Base-by-base conservation (phyloP, 2,329 filamentous ascomycete species). In the Didymella arachidicola region DNA sequence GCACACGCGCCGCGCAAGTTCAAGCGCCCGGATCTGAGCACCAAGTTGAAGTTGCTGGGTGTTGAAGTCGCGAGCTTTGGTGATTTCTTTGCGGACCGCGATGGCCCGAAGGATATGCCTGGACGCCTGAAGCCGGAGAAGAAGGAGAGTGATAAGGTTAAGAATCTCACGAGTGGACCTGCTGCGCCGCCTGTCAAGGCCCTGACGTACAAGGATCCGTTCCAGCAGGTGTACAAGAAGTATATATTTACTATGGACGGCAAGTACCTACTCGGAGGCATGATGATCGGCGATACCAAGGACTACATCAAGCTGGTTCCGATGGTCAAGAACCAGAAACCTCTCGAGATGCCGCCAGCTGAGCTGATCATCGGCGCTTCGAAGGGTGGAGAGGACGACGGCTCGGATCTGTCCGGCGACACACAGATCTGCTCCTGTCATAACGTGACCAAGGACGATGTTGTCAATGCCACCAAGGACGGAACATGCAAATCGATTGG, bases 201-300 rank as follows among this genome's bases (percentile, higher is more conserved):
- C 0, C 80, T 97, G 41, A 94, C 90, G 0, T 97, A 96, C 79
- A 92, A 89, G 62, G 93, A 97, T 70, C 93, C 93, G 0, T 97
- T 97, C 72, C 85, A 88, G 55, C 88, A 92, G 46, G 87, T 97
- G 1, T 97, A 97, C 80, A 97, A 97, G 77, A 97, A 97, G 73
- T 97, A 95, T 75, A 80, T 97, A 11, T 97, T 97, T 71, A 96
- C 93, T 0, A 81, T 88, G 71, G 93, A 97, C 72, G 93, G 93
- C 26, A 96, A 96, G 74, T 94, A 94, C 69, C 81, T 97, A 1
- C 85, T 97, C 0, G 93, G 93, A n/a, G 93, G 93, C 4, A 97
- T 97, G 92, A 96, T 97, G 92, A 95, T 97, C 61, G 93, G 93
- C 38, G 93, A 97, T 70, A 96, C 92, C 0, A 89, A 86, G 62